Base-by-base conservation (phyloP, 345 rosid genomes). In the Sonneratia caseolaris region DNA sequence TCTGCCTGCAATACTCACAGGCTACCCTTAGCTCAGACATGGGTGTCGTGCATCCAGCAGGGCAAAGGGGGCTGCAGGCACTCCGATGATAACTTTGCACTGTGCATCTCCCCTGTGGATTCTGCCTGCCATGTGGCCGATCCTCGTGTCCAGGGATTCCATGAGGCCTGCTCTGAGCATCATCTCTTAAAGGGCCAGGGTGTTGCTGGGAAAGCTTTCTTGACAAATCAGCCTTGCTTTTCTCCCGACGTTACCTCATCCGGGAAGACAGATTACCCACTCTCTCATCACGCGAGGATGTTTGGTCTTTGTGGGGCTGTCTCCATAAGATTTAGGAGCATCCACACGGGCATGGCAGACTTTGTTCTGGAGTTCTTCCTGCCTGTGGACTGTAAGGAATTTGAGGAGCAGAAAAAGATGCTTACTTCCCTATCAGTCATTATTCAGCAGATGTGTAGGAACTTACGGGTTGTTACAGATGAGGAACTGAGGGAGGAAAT, bases 111-210 rank as follows among this genome's bases (percentile, higher is more conserved):
- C 53, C 89, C 99, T 1, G 84, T 90, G 15, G 97, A 95, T 72
- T 78, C 81, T 71, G 92, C 92, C 72, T 95, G 92, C 83, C 82
- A 81, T 18, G 75, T 90, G 40, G 85, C 81, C 47, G 91, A 95
- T 74, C 82, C 89, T 73, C 74, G 66, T 2, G 77, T 87, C 72
- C 82, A 70, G 38, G 82, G 75, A 68, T 95, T 95, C 78, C 97
- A 86, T 0, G 96, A 90, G 79, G 97, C 96, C 64, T 95, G 97
- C 82, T 95, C 97, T 9, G 99, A 90, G 81, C 87, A 95, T 81
- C 99, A 95, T 82, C 83, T 95, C 72, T 80, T 95, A 64, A 89
- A 89, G 81, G 99, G 99, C 47, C 92, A 95, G 80, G 97, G 97
- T 64, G 86, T 95, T 64, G 97, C 81, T 10, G 99, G 99, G 64